Evolutionary conservation across 441 rosid species (phyloP).

Genomic region (Dalechampia spathulata): DNA sequence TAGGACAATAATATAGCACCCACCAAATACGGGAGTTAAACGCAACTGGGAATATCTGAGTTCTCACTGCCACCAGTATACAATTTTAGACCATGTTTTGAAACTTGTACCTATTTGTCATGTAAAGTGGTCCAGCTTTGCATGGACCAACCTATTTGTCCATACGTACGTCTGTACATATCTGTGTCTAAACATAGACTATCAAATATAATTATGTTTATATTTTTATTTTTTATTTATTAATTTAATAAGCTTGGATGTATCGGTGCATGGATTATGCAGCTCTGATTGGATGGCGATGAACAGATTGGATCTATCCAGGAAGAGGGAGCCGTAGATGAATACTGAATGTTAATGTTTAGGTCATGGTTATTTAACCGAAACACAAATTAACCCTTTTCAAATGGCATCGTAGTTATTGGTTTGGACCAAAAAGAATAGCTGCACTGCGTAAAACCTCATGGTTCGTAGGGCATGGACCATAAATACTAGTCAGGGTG

Average conservation of each 20-base stretch:
- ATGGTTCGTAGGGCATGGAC: too few species aligned
- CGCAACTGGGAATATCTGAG: constrained; percentile 21
- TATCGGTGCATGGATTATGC: constrained; percentile 6
- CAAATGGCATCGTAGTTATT: neutral
- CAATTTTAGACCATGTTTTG: constrained; percentile 19
- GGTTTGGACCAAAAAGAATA: neutral
- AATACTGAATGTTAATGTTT: neutral
- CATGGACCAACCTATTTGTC: constrained; percentile 27
- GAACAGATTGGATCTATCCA: neutral
- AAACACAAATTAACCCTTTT: neutral
- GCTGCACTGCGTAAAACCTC: too few species aligned
- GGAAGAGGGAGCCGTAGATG: neutral
- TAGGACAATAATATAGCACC: constrained; percentile 18
- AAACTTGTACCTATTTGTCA: constrained; percentile 22
- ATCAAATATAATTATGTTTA: too few species aligned
- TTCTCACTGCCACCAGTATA: constrained; percentile 12
- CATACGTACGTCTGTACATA: neutral
- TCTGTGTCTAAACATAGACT: too few species aligned
- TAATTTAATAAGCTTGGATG: too few species aligned
- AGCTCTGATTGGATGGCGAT: constrained; percentile 18
- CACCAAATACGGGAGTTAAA: constrained; percentile 28
- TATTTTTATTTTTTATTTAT: too few species aligned
- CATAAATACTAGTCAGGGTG: neutral
- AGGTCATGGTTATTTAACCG: neutral
- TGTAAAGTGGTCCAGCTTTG: neutral